phyloP scores from a whole-genome alignment of 176 grass and related monocot species.

The Alloteropsis semialata region DNA sequence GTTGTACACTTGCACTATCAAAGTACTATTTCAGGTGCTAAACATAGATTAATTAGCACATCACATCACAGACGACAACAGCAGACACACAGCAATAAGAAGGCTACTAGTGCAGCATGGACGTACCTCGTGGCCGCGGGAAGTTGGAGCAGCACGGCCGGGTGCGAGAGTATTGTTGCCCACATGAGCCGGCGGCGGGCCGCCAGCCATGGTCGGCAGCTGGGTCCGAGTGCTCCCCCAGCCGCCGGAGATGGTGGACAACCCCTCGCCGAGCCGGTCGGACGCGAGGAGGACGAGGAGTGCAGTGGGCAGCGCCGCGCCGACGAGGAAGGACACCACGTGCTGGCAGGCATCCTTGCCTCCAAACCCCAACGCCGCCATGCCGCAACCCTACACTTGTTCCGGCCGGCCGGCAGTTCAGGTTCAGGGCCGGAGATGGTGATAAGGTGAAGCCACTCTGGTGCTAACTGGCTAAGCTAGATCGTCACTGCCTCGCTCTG shows the following conservation, averaged over 20 bases:
- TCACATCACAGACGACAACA: too few relatives aligned
- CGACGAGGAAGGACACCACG: constrained; percentile 36
- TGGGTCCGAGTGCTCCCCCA: not conserved
- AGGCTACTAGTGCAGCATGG: too few relatives aligned
- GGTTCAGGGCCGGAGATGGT: too few relatives aligned
- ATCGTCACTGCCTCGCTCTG: too few relatives aligned
- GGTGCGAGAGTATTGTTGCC: not conserved
- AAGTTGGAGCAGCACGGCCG: not conserved
- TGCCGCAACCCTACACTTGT: too few relatives aligned
- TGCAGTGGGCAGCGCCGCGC: constrained; percentile 30
- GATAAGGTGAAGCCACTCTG: too few relatives aligned
- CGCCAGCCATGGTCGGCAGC: not conserved
- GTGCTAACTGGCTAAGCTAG: too few relatives aligned
- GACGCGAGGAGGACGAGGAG: constrained; percentile 37
- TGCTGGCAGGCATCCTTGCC: constrained; percentile 23
- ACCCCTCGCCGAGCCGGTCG: constrained; percentile 3
- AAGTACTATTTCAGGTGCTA: too few relatives aligned
- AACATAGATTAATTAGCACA: too few relatives aligned
- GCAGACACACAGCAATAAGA: too few relatives aligned
- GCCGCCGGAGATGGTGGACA: not conserved
- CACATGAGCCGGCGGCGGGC: not conserved
- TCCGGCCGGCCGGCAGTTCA: too few relatives aligned
- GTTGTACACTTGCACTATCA: too few relatives aligned
- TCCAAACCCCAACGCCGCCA: constrained; percentile 1
- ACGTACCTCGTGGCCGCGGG: not conserved